Base-by-base conservation (phyloP, 176 grass and related monocot genomes). In the Bromus sterilis region DNA sequence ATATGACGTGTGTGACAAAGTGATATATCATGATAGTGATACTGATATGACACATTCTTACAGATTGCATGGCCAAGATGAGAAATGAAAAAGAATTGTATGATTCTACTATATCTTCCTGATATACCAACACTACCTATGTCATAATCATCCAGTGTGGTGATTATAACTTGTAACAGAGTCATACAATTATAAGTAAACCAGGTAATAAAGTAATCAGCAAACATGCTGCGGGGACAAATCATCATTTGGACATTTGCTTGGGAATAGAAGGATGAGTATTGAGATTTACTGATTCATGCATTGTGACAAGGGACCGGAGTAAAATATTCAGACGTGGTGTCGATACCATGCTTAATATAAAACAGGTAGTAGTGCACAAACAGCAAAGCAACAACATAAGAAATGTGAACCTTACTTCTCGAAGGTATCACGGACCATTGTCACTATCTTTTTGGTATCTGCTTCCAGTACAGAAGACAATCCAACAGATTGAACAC, bases 381-480 rank as follows among this genome's bases (percentile, higher is more conserved):
- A 59, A 84, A 78, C 36, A 85, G 14, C 10, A 57, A 71, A 42
- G 29, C 4, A 81, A 46, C 78, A 16, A n/a, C 31, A 66, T 29
- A 69, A 74, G 66, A 44, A 73, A 53, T 46, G 37, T 70, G 81
- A 67, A 58, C 75, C 80, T 94, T 85, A 98, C 96, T 95, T 98
- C 66, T 95, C 86, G 59, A 98, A 98, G n/a, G 86, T 87, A 84
- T 88, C 91, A 80, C 34, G 61, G 51, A 90, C 82, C 23, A 91
- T 59, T 41, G 84, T 57, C 51, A 88, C 93, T 33, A 95, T 98
- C 76, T 84, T 98, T 63, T 60, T 87, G 36, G 90, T 42, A 80
- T 98, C 85, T 36, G 91, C 92, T 85, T 93, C 92, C 53, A 98
- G 79, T 79, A 95, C 70, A 62, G 96, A 88, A 78, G 86, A 88